Evolutionary conservation across 2,329 filamentous ascomycete genomes (phyloP), one percentile per base, ranked within the genome.

Genomic region (Epichloe scottii): DNA sequence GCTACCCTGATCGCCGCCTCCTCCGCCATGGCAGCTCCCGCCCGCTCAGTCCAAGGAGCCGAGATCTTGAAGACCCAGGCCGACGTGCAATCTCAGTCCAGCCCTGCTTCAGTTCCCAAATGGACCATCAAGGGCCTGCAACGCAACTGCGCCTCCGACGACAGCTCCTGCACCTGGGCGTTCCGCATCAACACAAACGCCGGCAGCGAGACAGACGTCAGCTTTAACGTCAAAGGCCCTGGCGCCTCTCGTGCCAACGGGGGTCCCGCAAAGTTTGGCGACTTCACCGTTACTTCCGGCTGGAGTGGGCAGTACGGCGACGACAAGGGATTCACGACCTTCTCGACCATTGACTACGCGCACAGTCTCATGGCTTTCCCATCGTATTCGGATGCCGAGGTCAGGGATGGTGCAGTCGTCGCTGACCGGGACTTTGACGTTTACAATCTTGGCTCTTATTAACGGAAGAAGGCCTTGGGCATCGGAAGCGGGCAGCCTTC

Each of bases 321-420:
- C 7, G 26, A 8, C 7, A 26, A 26, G 26, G 26, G 26, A 26
- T 26, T 26, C 26, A 26, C 26, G 74, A 77, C 73, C n/a, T 63
- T 79, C 23, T 67, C 71, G 19, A 70, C 79, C 51, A 68, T 72
- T 44, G 66, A 77, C 62, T 63, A 66, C 55, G 54, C 55, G 49
- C 62, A 66, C 55, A 8, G 8, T 26, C 26, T 8, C 53, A 78
- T 79, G 51, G 62, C 70, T 54, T 80, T 67, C 66, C 75, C 77
- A 34, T 68, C 72, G 35, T 80, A 78, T 60, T 74, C 69, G 57
- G 77, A 79, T 58, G 67, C 65, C 48, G 68, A 78, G 65, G 65
- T 79, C 21, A 62, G 60, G 11, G 61, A 56, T 41, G 74, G 71
- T 46, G 60, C 66, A 49, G 66, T 68, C 38, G 74, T 78, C 30